Conservation (phyloP, 2,329 filamentous ascomycete genomes). For the Akanthomyces uredinophilus region DNA sequence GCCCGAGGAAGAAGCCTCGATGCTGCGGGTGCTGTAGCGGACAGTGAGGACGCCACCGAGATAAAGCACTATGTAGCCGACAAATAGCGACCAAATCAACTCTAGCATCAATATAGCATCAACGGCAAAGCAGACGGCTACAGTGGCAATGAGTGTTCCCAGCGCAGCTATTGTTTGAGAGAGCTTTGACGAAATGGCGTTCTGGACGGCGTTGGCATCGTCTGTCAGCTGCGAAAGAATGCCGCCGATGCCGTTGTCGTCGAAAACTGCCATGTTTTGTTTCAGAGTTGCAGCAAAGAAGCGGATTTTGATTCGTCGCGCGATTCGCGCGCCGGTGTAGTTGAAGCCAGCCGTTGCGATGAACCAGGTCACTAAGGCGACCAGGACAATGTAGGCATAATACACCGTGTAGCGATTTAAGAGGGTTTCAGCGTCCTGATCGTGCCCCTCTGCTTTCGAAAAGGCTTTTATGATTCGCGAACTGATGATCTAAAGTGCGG, state of each 20-base stretch:
- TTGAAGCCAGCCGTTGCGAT: slow-evolving; percentile 22
- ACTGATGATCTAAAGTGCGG: not conserved
- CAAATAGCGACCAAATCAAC: not conserved
- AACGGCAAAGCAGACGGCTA: not conserved
- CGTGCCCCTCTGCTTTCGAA: not conserved
- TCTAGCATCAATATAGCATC: not conserved
- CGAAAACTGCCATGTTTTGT: slow-evolving; percentile 28
- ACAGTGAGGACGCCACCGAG: not conserved
- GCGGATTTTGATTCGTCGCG: not conserved
- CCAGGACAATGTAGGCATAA: slow-evolving; percentile 22
- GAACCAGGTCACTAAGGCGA: slow-evolving; percentile 30
- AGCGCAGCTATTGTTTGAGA: not conserved
- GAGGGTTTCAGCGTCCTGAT: not conserved
- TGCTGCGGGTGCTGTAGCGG: not conserved
- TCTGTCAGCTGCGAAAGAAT: not conserved
- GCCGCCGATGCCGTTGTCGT: slow-evolving; percentile 24
- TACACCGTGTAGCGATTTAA: not conserved
- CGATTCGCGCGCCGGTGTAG: slow-evolving; percentile 3
- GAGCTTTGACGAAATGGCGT: not conserved
- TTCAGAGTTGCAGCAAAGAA: slow-evolving; percentile 25
- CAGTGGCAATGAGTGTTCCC: not conserved
- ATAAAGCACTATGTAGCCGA: not conserved
- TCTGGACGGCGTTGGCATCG: not conserved
- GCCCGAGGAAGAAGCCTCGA: not conserved
- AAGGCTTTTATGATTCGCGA: not conserved